Evolutionary conservation across 352 stramenopile species (phyloP), one percentile per base, ranked within the genome.

Genomic region (Phytophthora fragariae): DNA sequence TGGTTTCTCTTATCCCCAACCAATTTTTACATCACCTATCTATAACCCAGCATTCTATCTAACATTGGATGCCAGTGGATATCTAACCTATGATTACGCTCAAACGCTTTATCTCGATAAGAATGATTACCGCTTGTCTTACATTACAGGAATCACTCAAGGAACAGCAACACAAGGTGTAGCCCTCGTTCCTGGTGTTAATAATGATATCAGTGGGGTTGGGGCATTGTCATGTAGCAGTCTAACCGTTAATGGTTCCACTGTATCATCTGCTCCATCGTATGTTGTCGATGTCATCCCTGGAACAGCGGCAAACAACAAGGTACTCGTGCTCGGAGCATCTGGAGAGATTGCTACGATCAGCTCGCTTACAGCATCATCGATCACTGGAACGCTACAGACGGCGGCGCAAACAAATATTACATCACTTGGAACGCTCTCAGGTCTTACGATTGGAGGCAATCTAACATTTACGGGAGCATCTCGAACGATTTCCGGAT

Each of bases 401-500:
- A n/a, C n/a, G n/a, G n/a, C n/a, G n/a, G n/a, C n/a, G n/a, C n/a
- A n/a, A n/a, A n/a, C n/a, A n/a, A n/a, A n/a, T n/a, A n/a, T n/a
- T n/a, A n/a, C n/a, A n/a, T n/a, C n/a, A n/a, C 19, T 63, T 24
- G 58, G 58, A 31, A 65, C 58, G 17, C 58, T 65, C 4, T 46
- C 24, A 46, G 41, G 1, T n/a, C 58, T 62, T 8, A 53, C 35
- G 8, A 62, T 62, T 10, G 56, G 35, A 35, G 58, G 58, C 6
- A 65, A 46, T 19, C 44, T 55, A 29, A 12, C 21, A 17, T 56
- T 56, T 8, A n/a, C 24, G 0, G 41, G 27, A 27, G 21, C 57
- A 14, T 55, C 33, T 3, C 56, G 56, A 33, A 50, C 55, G 6
- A 49, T 61, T 17, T 37, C 55, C n/a, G n/a, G n/a, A n/a, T n/a